Conservation (phyloP, 352 stramenopile species). For the Thalassiosira delicatula region DNA sequence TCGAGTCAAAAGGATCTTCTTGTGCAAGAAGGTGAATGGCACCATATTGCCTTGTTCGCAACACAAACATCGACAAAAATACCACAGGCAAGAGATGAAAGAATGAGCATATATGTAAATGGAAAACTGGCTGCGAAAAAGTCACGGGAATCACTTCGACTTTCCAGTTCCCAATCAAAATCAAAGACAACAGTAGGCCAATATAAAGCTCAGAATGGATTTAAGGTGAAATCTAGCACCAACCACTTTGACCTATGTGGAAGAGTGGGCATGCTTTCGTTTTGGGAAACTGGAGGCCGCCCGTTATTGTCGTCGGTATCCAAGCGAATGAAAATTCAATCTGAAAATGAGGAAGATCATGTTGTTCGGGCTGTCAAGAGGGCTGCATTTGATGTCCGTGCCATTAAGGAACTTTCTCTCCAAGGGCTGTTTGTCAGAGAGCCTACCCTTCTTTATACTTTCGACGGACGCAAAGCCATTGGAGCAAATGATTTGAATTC, state of each 20-base stretch:
- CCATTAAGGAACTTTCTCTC: conserved; percentile 40
- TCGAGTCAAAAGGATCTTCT: conserved; percentile 18
- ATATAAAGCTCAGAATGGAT: conserved; percentile 14
- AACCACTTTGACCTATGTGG: conserved; percentile 36
- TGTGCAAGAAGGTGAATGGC: conserved; percentile 44
- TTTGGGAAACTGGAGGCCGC: conserved; percentile 47
- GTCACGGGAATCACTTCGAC: no score
- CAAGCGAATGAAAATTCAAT: conserved; percentile 49
- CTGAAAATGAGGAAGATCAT: conserved; percentile 52
- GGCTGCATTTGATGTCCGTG: conserved; percentile 42
- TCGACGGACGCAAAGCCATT: conserved; percentile 49
- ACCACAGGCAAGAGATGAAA: no score
- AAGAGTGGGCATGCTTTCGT: conserved; percentile 52
- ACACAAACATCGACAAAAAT: no score
- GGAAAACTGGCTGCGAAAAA: no score
- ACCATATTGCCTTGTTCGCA: conserved; percentile 45
- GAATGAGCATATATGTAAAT: no score
- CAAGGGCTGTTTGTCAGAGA: conserved; percentile 44
- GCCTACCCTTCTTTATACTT: conserved; percentile 45
- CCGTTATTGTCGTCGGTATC: neutral
- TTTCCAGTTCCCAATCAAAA: no score
- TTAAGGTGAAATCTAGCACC: neutral
- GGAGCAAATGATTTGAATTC: no score
- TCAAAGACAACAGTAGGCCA: no score
- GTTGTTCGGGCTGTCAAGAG: conserved; percentile 39